Base-by-base conservation (phyloP, 352 stramenopile species). In the Globisporangium iwayamae region DNA sequence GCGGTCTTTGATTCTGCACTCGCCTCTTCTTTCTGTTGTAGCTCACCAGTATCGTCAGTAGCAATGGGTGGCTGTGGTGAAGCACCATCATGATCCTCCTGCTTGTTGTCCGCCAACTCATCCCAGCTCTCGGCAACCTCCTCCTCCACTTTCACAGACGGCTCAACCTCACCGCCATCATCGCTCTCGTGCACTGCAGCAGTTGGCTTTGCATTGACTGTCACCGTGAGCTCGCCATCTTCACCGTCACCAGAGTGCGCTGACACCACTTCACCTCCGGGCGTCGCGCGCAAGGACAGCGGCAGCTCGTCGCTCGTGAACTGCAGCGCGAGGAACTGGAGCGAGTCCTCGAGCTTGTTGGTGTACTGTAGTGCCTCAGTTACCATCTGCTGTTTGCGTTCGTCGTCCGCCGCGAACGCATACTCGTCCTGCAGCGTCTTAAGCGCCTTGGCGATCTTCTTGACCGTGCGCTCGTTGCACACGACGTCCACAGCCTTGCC, bases 301-400 rank as follows among this genome's bases (percentile, higher is more conserved):
- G 84, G 84, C 4, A 93, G 72, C 61, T 79, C 77, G 10, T 87
- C 75, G 46, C 84, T 90, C 22, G 76, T 28, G 36, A 74, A 58
- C 59, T 91, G 81, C 55, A 91, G 66, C 55, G 76, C 67, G 45
- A 93, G 55, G 56, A 90, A 93, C 61, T 56, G 63, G 53, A 93
- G 70, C 36, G 84, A 81, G 60, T 93, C 81, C 63, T 91, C 84
- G 34, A 87, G 70, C 3, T 75, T 72, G 65, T 93, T 93, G 4
- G 74, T 71, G 62, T 89, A 87, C 41, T 52, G 60, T 22, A 91
- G 68, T 20, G 81, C 81, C 32, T 89, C 76, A 28, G 55, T 60
- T 7, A 60, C 62, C 38, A 78, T 68, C 13, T 47, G 46, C 13
- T 62, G 55, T 28, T 53, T 48, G 22, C 45, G 4, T 4, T 39